These are phyloP conservation scores for Ophiostoma sp. DNA, from an alignment of 2,329 filamentous ascomycete genomes.

Conservation along the genomic window DNA sequence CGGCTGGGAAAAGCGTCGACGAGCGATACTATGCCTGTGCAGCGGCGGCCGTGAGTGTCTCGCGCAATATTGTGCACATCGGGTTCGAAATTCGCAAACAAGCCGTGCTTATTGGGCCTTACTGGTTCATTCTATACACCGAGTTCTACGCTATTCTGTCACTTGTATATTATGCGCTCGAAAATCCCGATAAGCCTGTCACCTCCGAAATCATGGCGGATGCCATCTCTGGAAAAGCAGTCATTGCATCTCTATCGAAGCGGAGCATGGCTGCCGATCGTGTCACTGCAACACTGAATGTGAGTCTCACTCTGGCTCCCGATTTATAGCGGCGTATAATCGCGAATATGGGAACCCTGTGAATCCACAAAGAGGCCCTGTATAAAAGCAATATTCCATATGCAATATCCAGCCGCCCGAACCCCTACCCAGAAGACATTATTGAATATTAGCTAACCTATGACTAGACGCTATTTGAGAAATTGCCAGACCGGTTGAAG, in stretches of 20 bases:
- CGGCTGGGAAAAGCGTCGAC: constrained; percentile 56
- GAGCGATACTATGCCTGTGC: constrained; percentile 73
- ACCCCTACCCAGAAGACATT: background rate
- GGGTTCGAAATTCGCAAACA: constrained; percentile 51
- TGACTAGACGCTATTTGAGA: constrained; percentile 71
- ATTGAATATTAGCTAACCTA: background rate
- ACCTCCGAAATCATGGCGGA: constrained; percentile 78
- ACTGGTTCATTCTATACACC: constrained; percentile 83
- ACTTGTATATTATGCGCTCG: constrained; percentile 71
- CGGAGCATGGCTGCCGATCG: constrained; percentile 85
- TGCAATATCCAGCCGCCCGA: background rate
- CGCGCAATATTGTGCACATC: constrained; percentile 72
- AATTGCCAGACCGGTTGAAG: constrained; percentile 68
- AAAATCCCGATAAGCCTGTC: constrained; percentile 70
- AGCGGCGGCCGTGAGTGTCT: constrained; percentile 56
- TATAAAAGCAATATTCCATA: background rate
- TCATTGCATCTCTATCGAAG: constrained; percentile 71
- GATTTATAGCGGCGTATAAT: background rate
- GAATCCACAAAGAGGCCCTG: background rate
- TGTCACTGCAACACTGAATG: constrained; percentile 71
- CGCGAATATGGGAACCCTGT: background rate
- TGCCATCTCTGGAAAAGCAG: constrained; percentile 76
- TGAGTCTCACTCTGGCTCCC: constrained; percentile 40
- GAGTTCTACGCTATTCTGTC: constrained; percentile 78
- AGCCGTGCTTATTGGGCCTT: constrained; percentile 61